A percentile compares a stretch with the other conserved stretches of the same genome.
These are phyloP conservation scores for Diutina siamensis DNA, from an alignment of 1,139 yeast species.

Conservation along the genomic window DNA sequence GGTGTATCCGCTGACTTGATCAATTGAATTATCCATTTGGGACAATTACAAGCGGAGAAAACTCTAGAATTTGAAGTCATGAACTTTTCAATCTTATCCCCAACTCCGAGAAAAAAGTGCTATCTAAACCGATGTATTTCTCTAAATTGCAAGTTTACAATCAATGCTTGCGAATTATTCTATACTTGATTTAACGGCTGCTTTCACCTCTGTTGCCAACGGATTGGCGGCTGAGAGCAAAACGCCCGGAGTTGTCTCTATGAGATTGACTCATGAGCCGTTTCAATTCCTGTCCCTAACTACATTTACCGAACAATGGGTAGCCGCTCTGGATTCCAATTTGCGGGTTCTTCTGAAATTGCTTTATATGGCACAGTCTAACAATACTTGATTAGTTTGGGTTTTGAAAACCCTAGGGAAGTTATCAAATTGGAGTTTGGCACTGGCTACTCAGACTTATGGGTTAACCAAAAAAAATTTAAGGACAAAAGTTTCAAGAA, in stretches of 20 bases:
- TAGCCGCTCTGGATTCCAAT: too few relatives aligned
- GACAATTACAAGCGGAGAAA: too few relatives aligned
- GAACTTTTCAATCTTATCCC: too few relatives aligned
- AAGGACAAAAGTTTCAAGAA: neutral
- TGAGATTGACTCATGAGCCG: too few relatives aligned
- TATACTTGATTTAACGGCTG: neutral
- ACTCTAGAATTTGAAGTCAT: too few relatives aligned
- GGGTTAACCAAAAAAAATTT: conserved; percentile 7
- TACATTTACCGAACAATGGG: too few relatives aligned
- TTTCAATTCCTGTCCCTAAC: too few relatives aligned
- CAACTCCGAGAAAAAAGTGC: too few relatives aligned
- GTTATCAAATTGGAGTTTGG: conserved; percentile 31
- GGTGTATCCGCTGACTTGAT: too few relatives aligned
- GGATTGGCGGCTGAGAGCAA: neutral
- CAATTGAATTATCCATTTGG: too few relatives aligned
- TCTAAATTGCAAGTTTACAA: neutral
- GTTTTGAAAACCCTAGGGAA: conserved; percentile 43
- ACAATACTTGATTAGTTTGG: neutral
- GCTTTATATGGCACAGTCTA: neutral
- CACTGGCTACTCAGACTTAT: conserved; percentile 10
- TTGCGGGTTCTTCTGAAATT: too few relatives aligned
- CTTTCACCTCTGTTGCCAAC: neutral
- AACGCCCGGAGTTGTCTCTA: neutral
- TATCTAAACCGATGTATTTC: neutral
- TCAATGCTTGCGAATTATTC: neutral